Conservation (phyloP, 768 basidiomycete genomes). For the Mycena rebaudengoi region DNA sequence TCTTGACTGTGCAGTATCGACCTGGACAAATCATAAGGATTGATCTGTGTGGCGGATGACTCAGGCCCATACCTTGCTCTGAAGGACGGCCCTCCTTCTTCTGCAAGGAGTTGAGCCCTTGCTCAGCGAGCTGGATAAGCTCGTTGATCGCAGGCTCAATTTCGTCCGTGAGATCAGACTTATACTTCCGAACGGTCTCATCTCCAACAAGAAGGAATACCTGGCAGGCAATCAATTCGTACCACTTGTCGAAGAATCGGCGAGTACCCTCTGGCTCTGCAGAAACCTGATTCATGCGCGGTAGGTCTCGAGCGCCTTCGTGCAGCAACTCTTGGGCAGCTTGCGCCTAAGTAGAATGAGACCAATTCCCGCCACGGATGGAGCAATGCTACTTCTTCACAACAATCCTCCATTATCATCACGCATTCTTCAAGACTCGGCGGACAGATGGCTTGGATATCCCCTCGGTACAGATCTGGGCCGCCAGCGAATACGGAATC, state of each 20-base stretch:
- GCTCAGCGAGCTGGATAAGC: conserved; percentile 74
- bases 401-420: conserved; percentile 80
- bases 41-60: neutral
- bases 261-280: conserved; percentile 67
- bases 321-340: conserved; percentile 76
- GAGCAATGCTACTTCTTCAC: conserved; percentile 61
- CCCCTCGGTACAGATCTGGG: conserved; percentile 69
- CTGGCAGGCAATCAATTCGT: conserved; percentile 43
- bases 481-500: conserved; percentile 80
- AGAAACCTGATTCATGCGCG: conserved; percentile 74
- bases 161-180: conserved; percentile 78
- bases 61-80: conserved; percentile 62
- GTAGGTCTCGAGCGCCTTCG: conserved; percentile 75
- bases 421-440: conserved; percentile 81
- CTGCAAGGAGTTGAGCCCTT: conserved; percentile 65
- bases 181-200: conserved; percentile 75
- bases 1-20: conserved; percentile 61
- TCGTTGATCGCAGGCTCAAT: conserved; percentile 84
- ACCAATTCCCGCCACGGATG: too few species aligned
- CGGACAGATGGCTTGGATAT: conserved; percentile 71
- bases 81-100: conserved; percentile 70
- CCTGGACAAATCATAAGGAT: conserved; percentile 44
- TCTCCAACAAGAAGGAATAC: conserved; percentile 81
- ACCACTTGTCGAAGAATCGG: neutral
- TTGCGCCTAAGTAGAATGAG: conserved; percentile 53